Conservation (phyloP, 1,284 basidiomycete genomes). For the Naganishia sp. region DNA sequence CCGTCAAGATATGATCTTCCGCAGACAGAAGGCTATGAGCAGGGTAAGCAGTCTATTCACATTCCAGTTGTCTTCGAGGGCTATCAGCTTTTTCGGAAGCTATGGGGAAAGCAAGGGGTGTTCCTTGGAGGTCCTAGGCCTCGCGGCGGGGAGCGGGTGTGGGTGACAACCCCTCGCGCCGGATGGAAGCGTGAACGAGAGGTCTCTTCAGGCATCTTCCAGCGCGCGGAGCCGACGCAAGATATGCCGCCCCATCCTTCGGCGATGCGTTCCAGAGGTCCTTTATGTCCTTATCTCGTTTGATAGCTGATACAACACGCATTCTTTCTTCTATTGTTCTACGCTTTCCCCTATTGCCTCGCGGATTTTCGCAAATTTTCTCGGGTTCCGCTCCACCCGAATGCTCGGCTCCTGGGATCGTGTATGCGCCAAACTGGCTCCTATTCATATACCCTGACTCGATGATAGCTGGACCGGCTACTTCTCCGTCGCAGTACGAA, state of each 20-base stretch:
- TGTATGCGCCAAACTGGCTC: background rate
- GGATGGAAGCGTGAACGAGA: background rate
- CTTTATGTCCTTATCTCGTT: background rate
- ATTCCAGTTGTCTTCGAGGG: background rate
- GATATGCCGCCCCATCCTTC: background rate
- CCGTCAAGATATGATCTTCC: background rate
- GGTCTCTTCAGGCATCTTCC: background rate
- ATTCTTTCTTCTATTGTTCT: background rate
- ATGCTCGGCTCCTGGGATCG: no score
- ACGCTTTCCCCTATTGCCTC: background rate
- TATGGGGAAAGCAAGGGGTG: background rate
- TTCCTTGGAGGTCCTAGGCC: no score
- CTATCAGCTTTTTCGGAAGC: background rate
- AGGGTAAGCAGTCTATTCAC: background rate
- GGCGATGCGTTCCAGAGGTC: slow-evolving; percentile 2
- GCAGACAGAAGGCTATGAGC: background rate
- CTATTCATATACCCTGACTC: background rate
- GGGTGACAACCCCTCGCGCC: background rate
- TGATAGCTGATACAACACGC: background rate
- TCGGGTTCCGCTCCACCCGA: slow-evolving; percentile 2
- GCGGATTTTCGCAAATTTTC: background rate
- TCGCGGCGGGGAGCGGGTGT: no score
- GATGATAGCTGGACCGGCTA: slow-evolving; percentile 3
- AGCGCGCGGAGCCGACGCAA: background rate
- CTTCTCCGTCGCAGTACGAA: background rate